A percentile compares a stretch with the other conserved stretches of the same genome.
These are phyloP conservation scores for Artemisia argyi DNA, from an alignment of 129 eudicot species.

Conservation along the genomic window DNA sequence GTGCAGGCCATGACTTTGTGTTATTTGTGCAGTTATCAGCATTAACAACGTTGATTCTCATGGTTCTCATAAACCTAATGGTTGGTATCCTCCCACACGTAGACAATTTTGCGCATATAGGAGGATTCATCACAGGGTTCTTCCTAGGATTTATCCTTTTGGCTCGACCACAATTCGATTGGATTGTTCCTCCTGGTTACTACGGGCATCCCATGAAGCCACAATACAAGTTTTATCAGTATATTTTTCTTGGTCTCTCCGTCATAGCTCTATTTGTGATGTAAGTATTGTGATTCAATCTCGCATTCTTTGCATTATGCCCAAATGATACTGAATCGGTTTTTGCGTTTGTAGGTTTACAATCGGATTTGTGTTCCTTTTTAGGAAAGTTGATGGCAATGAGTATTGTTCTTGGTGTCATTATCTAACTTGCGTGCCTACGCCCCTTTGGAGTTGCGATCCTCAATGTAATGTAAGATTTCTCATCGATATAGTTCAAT, in stretches of 20 bases:
- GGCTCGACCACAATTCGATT: constrained; percentile 64
- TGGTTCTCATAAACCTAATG: constrained; percentile 53
- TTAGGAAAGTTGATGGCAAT: constrained; percentile 55
- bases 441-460: constrained; percentile 65
- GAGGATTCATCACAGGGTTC: constrained; percentile 85
- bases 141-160: constrained; percentile 71
- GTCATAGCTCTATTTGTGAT: constrained; percentile 38
- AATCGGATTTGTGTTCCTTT: constrained; percentile 39
- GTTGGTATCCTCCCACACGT: constrained; percentile 87
- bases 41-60: constrained; percentile 45
- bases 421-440: constrained; percentile 72
- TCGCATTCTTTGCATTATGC: background rate
- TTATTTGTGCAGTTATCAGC: constrained; percentile 35
- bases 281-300: constrained; percentile 41
- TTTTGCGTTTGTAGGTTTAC: constrained; percentile 40
- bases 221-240: constrained; percentile 67
- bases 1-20: no score
- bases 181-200: constrained; percentile 51
- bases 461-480: constrained; percentile 49
- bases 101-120: constrained; percentile 84
- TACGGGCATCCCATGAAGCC: constrained; percentile 31
- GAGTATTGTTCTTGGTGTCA: constrained; percentile 79
- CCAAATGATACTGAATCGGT: background rate
- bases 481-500: background rate
- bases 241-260: constrained; percentile 36